These are phyloP conservation scores for Thecaphora thlaspeos DNA, from an alignment of 1,284 basidiomycete genomes.

Conservation along the genomic window DNA sequence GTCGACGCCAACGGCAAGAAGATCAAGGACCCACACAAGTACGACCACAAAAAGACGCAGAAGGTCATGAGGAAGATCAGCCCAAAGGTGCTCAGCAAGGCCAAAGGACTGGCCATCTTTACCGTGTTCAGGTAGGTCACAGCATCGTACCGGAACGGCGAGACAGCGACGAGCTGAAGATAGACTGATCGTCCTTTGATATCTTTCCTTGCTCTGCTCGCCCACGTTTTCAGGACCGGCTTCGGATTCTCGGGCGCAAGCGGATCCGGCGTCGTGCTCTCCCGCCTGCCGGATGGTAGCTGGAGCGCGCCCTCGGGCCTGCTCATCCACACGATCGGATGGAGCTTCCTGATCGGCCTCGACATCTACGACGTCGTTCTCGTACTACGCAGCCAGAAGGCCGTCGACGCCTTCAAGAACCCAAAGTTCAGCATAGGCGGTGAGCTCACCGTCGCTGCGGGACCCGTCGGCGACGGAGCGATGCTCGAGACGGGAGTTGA, in stretches of 20 bases:
- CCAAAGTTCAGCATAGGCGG: constrained; percentile 55
- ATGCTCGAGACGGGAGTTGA: constrained; percentile 51
- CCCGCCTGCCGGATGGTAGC: constrained; percentile 48
- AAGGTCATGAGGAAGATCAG: constrained; percentile 56
- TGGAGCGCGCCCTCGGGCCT: constrained; percentile 56
- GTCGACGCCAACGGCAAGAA: constrained; percentile 27
- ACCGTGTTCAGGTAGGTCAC: constrained; percentile 47
- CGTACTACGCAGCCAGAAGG: constrained; percentile 51
- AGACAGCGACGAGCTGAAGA: no score
- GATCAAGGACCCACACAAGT: constrained; percentile 38
- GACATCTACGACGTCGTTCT: constrained; percentile 59
- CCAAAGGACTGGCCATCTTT: constrained; percentile 52
- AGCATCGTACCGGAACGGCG: no score
- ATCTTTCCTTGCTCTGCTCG: background rate
- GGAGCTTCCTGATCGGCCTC: constrained; percentile 53
- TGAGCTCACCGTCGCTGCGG: constrained; percentile 50
- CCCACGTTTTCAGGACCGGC: constrained; percentile 25
- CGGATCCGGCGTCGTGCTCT: constrained; percentile 55
- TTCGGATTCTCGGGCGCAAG: constrained; percentile 40
- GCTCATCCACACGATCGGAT: constrained; percentile 53
- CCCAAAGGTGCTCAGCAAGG: constrained; percentile 35
- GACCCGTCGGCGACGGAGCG: constrained; percentile 58
- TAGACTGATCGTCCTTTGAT: background rate
- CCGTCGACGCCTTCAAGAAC: constrained; percentile 48
- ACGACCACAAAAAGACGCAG: constrained; percentile 52